Conservation (phyloP, 352 stramenopile species). For the Lagenidium sp. region DNA sequence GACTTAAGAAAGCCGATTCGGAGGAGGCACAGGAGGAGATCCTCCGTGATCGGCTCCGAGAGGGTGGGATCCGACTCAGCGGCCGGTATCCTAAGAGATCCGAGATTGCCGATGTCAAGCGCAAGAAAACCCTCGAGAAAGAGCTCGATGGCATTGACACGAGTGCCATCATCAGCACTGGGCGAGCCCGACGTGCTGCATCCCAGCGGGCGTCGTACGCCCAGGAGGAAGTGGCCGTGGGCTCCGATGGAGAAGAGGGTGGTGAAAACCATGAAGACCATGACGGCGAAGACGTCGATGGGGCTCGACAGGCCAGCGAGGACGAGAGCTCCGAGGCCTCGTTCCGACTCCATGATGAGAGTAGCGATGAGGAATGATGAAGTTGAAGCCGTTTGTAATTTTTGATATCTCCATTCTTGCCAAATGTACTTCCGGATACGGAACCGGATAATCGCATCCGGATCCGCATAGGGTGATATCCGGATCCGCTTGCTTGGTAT, state of each 20-base stretch:
- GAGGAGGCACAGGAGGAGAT: constrained; percentile 44
- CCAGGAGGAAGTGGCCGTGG: constrained; percentile 6
- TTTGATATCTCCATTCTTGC: neutral
- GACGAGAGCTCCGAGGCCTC: constrained; percentile 14
- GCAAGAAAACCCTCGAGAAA: constrained; percentile 52
- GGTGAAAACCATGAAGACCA: constrained; percentile 17
- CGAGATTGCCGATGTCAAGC: constrained; percentile 61
- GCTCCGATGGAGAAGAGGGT: constrained; percentile 8
- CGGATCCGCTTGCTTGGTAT: no score
- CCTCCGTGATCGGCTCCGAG: constrained; percentile 39
- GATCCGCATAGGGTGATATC: neutral
- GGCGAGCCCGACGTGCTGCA: constrained; percentile 11
- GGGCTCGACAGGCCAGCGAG: neutral
- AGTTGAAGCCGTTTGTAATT: neutral
- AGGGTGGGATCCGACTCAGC: constrained; percentile 37
- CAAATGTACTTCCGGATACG: constrained; percentile 4
- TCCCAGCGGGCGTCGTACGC: constrained; percentile 5
- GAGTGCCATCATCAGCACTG: constrained; percentile 50
- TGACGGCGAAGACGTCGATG: no score
- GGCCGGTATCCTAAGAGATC: constrained; percentile 49
- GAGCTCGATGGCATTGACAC: constrained; percentile 82
- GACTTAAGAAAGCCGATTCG: constrained; percentile 31
- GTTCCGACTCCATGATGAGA: neutral
- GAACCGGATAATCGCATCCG: constrained; percentile 6
- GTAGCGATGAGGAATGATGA: constrained; percentile 29